phyloP scores from a whole-genome alignment of 1,284 basidiomycete species.

The Malassezia equina region DNA sequence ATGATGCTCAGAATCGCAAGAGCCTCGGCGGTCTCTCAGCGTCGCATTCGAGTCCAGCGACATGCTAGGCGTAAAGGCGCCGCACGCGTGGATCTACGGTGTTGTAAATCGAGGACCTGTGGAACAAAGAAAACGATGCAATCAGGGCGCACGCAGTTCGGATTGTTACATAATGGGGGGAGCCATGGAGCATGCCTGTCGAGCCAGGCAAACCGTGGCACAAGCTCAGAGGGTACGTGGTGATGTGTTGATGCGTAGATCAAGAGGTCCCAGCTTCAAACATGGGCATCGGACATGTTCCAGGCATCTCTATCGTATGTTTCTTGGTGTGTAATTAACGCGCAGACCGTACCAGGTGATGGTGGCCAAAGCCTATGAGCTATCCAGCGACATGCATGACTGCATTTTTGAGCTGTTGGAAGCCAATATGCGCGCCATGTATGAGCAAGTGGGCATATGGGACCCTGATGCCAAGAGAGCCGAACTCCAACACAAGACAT shows the following conservation, averaged over 20 bases:
- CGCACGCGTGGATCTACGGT: background rate
- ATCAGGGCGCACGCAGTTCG: background rate
- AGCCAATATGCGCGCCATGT: constrained; percentile 11
- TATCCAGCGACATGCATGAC: background rate
- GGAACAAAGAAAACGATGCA: background rate
- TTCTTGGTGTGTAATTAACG: background rate
- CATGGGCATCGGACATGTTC: background rate
- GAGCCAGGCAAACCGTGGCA: background rate
- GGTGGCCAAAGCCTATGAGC: background rate
- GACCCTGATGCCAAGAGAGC: background rate
- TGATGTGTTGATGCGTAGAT: background rate
- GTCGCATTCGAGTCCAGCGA: background rate
- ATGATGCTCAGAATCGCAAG: background rate
- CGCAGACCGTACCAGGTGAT: background rate
- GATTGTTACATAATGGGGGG: background rate
- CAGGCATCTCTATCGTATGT: background rate
- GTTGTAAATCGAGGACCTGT: background rate
- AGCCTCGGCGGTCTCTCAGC: background rate
- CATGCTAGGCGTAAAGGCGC: background rate
- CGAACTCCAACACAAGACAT: constrained; percentile 4
- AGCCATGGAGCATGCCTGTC: background rate
- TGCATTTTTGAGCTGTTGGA: constrained; percentile 5
- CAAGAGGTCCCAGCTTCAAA: background rate
- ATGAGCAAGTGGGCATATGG: constrained; percentile 3
- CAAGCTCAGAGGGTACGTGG: background rate